Base-by-base conservation (phyloP, 2,329 filamentous ascomycete species). In the Calonectria pseudoturangicola region DNA sequence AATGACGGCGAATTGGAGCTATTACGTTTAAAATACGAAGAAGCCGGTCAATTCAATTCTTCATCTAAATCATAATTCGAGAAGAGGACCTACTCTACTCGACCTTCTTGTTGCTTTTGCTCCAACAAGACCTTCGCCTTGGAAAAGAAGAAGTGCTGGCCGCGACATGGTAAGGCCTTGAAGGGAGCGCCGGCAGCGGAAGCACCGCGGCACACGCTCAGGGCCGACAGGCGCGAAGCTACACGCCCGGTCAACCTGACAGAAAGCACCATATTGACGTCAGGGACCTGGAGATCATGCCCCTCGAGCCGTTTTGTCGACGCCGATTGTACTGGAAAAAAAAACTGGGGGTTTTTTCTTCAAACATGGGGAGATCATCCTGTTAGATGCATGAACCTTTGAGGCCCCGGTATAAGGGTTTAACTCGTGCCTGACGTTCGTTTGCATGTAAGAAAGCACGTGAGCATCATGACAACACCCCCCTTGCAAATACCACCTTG, bases 121-220 rank as follows among this genome's bases (percentile, higher is more conserved):
- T 66, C 71, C 36, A 75, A 51, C 74, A 73, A 71, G 33, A 58
- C 70, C 66, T 73, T 78, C 65, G 77, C 66, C 51, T 68, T 79
- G 30, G 77, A 77, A 60, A 76, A 79, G 68, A 79, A 79, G 70
- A 54, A 62, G 30, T 54, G 71, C 27, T 33, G 54, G 13, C 33
- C 41, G 15, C 33, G 25, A 30, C 27, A 47, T 41, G 51, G 48
- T n/a, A 50, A 51, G n/a, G 33, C n/a, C 18, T 10, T 56, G 13
- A 27, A 25, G 36, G 66, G 51, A 39, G 41, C 25, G 36, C 43
- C 30, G 28, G 25, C 54, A 43, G 51, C 13, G 18, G n/a, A 21
- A 21, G 28, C 45, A 15, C 56, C 54, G 51, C 9, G 21, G 39
- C 54, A 27, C 56, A 47, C 12, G 5, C 63, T 63, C 30, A 63